Evolutionary conservation across 2,329 filamentous ascomycete genomes (phyloP).

Genomic region (Calonectria multiphialidica): DNA sequence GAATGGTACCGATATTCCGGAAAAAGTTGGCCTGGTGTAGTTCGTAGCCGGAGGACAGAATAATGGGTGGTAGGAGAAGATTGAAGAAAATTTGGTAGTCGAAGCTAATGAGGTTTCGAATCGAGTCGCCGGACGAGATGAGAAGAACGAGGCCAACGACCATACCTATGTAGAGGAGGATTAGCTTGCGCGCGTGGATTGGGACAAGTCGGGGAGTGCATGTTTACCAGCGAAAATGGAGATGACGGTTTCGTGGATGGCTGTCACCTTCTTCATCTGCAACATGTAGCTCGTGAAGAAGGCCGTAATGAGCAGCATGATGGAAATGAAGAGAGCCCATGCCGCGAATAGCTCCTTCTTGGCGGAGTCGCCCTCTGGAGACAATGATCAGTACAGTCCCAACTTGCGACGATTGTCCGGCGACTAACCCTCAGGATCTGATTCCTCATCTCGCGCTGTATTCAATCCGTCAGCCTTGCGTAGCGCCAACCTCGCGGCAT

Average conservation of each 20-base stretch:
- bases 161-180: constrained; percentile 75
- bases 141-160: constrained; percentile 91
- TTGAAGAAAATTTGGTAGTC: constrained; percentile 99
- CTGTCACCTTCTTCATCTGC: constrained; percentile 96
- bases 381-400: constrained; percentile 35
- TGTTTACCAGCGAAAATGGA: constrained; percentile 91
- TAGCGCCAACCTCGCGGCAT: not conserved
- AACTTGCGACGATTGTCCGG: not conserved
- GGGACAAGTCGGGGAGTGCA: not conserved
- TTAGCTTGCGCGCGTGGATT: constrained; percentile 32
- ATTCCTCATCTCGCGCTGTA: constrained; percentile 47
- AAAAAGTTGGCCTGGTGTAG: constrained; percentile 99
- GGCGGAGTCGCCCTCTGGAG: constrained; percentile 79
- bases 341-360: constrained; percentile 96
- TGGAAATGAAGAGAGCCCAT: constrained; percentile 97
- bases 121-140: constrained; percentile 82
- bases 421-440: constrained; percentile 50
- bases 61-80: constrained; percentile 96
- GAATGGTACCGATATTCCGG: constrained; percentile 94
- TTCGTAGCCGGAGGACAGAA: constrained; percentile 96
- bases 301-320: constrained; percentile 91
- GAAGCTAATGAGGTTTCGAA: constrained; percentile 93
- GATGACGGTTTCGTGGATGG: constrained; percentile 96
- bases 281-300: constrained; percentile 98
- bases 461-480: constrained; percentile 36